Base-by-base conservation (phyloP, 2,329 filamentous ascomycete species). In the Neonectria magnoliae region DNA sequence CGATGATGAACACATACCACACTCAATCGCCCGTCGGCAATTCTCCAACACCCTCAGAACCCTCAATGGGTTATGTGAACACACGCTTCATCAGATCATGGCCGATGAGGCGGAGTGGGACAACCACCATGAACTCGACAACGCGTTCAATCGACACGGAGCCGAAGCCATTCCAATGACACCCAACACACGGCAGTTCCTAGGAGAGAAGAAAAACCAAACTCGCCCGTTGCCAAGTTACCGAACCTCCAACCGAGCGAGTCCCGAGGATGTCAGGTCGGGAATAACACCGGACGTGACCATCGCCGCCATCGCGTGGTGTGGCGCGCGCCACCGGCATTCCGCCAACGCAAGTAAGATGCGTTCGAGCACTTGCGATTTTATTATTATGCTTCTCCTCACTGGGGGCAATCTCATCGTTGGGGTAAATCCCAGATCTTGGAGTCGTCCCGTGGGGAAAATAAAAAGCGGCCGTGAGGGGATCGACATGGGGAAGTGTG, bases 351-450 rank as follows among this genome's bases (percentile, higher is more conserved):
- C n/a, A 42, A n/a, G 9, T 29, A 18, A 42, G 38, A 42, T 42
- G n/a, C 8, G 38, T 20, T 42, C n/a, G 38, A 47, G 25, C 41
- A 36, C 42, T 22, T 41, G 25, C 7, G 47, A 9, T 42, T 7
- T 33, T 25, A 48, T 33, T 18, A 48, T 25, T 67, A 70, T 70
- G 65, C 70, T 70, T 71, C 66, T 48, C 70, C 70, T 72, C 70
- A 66, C 25, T 54, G n/a, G 47, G 31, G 31, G 6, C 50, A 47
- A 42, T 18, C 31, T 59, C 57, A 55, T 38, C 56, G 61, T 64
- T 71, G 63, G 63, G 58, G 63, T 62, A 63, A 48, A 27, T 7
- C 16, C 16, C 29, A 36, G 51, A 53, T 59, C 38, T 13, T 54
- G 42, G 53, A 66, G 52, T 29, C 55, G 55, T 53, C 60, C 58